Conservation (phyloP, 768 basidiomycete genomes). For the Sutorius australiensis region DNA sequence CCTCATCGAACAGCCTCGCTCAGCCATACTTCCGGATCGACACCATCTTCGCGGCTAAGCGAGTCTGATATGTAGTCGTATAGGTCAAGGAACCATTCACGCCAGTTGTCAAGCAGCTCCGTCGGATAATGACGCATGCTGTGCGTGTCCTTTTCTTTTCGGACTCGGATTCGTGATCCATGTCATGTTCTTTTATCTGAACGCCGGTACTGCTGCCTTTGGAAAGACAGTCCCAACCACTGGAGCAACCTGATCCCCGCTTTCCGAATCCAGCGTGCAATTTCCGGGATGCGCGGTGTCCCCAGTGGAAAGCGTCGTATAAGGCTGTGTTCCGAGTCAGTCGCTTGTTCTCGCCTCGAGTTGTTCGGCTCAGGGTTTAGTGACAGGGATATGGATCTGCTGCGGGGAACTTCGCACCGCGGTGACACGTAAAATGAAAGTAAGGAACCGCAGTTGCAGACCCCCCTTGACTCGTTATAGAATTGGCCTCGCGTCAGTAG, state of each 20-base stretch:
- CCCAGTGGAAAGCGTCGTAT: background rate
- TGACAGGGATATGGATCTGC: background rate
- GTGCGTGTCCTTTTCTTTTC: background rate
- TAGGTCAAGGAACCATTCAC: background rate
- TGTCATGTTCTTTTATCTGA: background rate
- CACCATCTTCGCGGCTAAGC: background rate
- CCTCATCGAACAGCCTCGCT: background rate
- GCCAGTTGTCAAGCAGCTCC: background rate
- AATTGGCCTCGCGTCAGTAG: background rate
- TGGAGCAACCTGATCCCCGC: background rate
- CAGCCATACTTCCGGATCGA: background rate
- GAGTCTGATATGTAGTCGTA: background rate
- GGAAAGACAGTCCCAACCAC: background rate
- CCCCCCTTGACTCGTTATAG: background rate
- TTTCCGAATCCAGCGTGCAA: background rate
- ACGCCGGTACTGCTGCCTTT: background rate
- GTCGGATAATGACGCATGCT: background rate
- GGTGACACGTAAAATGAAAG: background rate
- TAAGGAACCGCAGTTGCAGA: conserved; percentile 16
- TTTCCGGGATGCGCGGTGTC: conserved; percentile 7
- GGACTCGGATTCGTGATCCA: background rate
- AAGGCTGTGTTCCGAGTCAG: background rate
- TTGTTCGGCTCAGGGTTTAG: background rate
- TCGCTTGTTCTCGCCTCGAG: background rate
- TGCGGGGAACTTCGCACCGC: background rate